phyloP scores from a whole-genome alignment of 441 rosid genomes.

The Pelargonium cotyledonis region DNA sequence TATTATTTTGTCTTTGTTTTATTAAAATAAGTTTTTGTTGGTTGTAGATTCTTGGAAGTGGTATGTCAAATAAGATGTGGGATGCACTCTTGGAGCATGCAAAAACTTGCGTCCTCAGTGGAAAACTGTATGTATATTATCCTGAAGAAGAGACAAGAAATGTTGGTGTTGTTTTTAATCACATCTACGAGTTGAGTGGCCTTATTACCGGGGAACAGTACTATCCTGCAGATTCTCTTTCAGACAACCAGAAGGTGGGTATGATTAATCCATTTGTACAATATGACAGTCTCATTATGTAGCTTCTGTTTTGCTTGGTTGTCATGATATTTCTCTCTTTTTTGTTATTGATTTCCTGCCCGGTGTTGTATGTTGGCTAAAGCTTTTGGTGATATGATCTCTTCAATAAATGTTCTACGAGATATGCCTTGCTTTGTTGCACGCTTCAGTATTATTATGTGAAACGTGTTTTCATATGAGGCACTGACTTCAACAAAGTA shows the following conservation, averaged over 20 bases:
- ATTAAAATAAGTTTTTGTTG: background rate
- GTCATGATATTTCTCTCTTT: background rate
- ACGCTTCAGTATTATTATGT: background rate
- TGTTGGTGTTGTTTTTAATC: slow-evolving; percentile 76
- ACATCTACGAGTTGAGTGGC: slow-evolving; percentile 77
- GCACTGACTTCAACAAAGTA: background rate
- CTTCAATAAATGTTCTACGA: background rate
- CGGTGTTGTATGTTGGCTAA: background rate
- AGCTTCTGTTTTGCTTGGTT: too few relatives aligned
- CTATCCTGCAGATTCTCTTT: background rate
- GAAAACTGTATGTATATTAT: slow-evolving; percentile 78
- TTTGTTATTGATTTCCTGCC: background rate
- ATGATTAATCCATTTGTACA: background rate
- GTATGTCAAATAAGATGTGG: slow-evolving; percentile 99
- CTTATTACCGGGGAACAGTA: slow-evolving; percentile 77
- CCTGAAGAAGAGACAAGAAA: slow-evolving; percentile 64
- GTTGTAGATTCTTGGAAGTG: slow-evolving; percentile 85
- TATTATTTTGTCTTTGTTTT: background rate
- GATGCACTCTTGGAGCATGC: slow-evolving; percentile 92
- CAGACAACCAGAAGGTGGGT: slow-evolving; percentile 65
- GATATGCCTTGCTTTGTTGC: background rate
- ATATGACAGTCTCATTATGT: too few relatives aligned
- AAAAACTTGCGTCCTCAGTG: slow-evolving; percentile 75
- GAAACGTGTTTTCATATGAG: background rate
- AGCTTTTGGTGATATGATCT: too few relatives aligned